A percentile compares a stretch with the other conserved stretches of the same genome.
Evolutionary conservation across 768 basidiomycete species (phyloP).

Genomic region (Boletus insuetus): DNA sequence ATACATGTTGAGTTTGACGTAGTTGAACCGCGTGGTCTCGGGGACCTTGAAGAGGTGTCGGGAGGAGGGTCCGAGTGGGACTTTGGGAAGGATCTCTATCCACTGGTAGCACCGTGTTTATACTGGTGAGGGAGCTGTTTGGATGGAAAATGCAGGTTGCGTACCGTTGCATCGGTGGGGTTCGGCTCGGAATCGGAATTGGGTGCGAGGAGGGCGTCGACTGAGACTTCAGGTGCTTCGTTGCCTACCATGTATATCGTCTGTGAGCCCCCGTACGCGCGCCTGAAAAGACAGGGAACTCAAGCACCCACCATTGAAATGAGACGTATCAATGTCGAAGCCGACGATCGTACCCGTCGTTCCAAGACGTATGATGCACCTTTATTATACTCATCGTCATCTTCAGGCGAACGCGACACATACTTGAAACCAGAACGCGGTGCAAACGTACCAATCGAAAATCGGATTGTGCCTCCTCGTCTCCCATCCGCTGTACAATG

Average conservation of each 20-base stretch:
- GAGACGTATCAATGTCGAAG: constrained; percentile 92
- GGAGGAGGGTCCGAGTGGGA: constrained; percentile 77
- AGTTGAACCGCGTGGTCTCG: constrained; percentile 53
- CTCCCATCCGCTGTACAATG: constrained; percentile 95
- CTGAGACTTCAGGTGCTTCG: constrained; percentile 79
- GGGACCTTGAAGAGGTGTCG: constrained; percentile 83
- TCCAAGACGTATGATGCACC: constrained; percentile 90
- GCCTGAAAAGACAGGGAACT: too few species aligned
- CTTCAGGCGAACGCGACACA: too few species aligned
- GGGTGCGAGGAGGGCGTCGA: constrained; percentile 54
- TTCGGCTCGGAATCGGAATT: constrained; percentile 41
- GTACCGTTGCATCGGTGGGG: constrained; percentile 52
- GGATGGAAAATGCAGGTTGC: constrained; percentile 13
- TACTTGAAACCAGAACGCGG: neutral
- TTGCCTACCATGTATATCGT: constrained; percentile 50
- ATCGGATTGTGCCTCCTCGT: constrained; percentile 81
- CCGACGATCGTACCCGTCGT: constrained; percentile 70
- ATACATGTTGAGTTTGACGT: constrained; percentile 91
- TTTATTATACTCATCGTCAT: constrained; percentile 28
- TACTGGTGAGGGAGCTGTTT: neutral
- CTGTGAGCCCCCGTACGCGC: too few species aligned
- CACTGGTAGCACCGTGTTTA: constrained; percentile 47
- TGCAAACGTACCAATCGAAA: constrained; percentile 72
- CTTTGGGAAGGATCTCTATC: constrained; percentile 73
- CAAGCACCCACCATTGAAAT: constrained; percentile 72